phyloP scores from a whole-genome alignment of 306 rosid species.

The Quillaja saponaria region DNA sequence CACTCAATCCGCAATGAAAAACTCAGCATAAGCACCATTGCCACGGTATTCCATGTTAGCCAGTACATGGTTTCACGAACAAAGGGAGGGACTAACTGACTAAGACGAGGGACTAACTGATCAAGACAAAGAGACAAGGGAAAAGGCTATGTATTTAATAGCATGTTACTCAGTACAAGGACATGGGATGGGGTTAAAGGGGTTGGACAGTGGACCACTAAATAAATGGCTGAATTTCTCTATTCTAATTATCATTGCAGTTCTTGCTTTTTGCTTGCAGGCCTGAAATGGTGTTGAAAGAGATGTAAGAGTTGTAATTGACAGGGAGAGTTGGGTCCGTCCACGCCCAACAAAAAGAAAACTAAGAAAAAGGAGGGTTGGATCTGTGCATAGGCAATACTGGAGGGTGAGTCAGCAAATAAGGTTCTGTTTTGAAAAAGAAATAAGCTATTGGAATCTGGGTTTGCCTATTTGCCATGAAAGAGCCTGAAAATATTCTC shows the following conservation, averaged over 20 bases:
- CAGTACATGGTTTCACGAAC: constrained; percentile 32
- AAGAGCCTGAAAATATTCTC: constrained; percentile 21
- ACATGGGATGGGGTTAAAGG: constrained; percentile 2
- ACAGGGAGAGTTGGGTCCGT: constrained; percentile 36
- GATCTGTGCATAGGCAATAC: not conserved
- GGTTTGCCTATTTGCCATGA: constrained; percentile 3
- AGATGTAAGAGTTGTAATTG: constrained; percentile 51
- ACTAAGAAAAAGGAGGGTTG: not conserved
- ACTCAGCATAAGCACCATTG: constrained; percentile 35
- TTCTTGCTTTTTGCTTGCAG: constrained; percentile 53
- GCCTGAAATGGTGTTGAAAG: constrained; percentile 58
- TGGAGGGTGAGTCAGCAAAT: constrained; percentile 35
- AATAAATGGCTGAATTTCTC: constrained; percentile 33
- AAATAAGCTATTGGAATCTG: constrained; percentile 35
- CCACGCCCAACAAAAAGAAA: constrained; percentile 3
- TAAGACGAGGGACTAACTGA: constrained; percentile 6
- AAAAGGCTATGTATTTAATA: constrained; percentile 27
- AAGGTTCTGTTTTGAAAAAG: constrained; percentile 23
- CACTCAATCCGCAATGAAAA: constrained; percentile 30
- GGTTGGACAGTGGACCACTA: constrained; percentile 23
- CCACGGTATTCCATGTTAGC: constrained; percentile 32
- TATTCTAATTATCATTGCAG: constrained; percentile 51
- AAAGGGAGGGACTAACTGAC: constrained; percentile 12
- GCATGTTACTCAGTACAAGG: constrained; percentile 16
- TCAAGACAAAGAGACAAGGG: constrained; percentile 17